Conservation (phyloP, 2,329 filamentous ascomycete genomes). For the Apiospora saccharicola region DNA sequence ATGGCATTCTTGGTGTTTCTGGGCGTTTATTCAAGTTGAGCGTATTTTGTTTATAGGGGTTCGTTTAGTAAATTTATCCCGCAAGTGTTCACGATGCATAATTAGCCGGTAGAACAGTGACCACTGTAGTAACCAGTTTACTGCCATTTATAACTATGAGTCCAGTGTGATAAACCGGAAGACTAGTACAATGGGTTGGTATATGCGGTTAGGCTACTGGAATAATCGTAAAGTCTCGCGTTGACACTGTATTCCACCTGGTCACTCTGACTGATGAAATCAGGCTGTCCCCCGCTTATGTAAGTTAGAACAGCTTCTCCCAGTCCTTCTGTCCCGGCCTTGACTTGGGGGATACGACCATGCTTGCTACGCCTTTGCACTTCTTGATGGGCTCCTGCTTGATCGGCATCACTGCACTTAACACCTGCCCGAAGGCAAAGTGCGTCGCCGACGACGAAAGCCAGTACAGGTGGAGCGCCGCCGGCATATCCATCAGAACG, state of each 20-base stretch:
- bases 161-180: too few relatives aligned
- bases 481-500: conserved; percentile 48
- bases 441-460: conserved; percentile 43
- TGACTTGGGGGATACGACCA: background rate
- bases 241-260: too few relatives aligned
- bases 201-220: too few relatives aligned
- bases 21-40: conserved; percentile 27
- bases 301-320: background rate
- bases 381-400: conserved; percentile 27
- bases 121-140: too few relatives aligned
- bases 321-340: conserved; percentile 32
- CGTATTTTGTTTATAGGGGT: background rate
- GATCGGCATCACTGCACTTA: conserved; percentile 39
- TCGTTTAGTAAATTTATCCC: background rate
- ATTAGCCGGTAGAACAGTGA: too few relatives aligned
- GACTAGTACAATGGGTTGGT: too few relatives aligned
- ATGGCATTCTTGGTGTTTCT: conserved; percentile 33
- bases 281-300: background rate
- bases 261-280: too few relatives aligned
- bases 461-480: conserved; percentile 55
- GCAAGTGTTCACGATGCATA: too few relatives aligned
- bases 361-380: conserved; percentile 33
- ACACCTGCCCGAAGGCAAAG: conserved; percentile 30
- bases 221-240: too few relatives aligned
- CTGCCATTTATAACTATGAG: too few relatives aligned